Conservation (phyloP, 371 early-diverging fungal genomes). For the Catenaria anguillulae region DNA sequence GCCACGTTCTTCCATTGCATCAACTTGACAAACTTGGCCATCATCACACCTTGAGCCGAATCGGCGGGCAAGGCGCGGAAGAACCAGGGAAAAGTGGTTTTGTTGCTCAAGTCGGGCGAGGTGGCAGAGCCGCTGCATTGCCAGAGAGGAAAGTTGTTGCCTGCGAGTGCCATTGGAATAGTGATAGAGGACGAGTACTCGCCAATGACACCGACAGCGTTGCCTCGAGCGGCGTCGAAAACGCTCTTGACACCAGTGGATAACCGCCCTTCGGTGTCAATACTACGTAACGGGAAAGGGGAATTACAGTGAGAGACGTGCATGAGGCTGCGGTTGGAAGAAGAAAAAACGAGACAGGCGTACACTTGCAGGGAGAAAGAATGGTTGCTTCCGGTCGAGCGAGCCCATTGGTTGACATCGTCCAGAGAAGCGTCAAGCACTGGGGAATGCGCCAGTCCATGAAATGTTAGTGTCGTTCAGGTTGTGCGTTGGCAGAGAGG, state of each 20-base stretch:
- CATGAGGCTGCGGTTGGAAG: not conserved
- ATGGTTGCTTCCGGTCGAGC: too few relatives aligned
- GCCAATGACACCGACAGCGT: not conserved
- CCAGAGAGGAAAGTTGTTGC: not conserved
- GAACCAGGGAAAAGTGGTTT: not conserved
- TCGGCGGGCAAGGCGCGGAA: conserved; percentile 1
- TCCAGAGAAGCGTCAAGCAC: not conserved
- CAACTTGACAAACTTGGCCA: not conserved
- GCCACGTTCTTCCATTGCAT: not conserved
- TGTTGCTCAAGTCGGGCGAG: not conserved
- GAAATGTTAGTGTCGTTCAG: not conserved
- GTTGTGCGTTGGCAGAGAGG: not conserved
- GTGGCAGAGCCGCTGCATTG: not conserved
- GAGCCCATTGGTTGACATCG: not conserved
- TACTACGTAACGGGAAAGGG: not conserved
- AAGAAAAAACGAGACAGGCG: not conserved
- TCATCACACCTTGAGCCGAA: not conserved
- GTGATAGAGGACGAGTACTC: not conserved
- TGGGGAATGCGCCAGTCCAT: too few relatives aligned
- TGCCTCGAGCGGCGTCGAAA: not conserved
- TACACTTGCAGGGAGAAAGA: not conserved
- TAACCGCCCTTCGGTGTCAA: not conserved
- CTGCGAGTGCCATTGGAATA: not conserved
- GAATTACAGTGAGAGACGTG: too few relatives aligned
- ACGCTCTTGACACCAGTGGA: not conserved